Conservation (phyloP, 2,329 filamentous ascomycete species). For the Sporothrix mexicana region DNA sequence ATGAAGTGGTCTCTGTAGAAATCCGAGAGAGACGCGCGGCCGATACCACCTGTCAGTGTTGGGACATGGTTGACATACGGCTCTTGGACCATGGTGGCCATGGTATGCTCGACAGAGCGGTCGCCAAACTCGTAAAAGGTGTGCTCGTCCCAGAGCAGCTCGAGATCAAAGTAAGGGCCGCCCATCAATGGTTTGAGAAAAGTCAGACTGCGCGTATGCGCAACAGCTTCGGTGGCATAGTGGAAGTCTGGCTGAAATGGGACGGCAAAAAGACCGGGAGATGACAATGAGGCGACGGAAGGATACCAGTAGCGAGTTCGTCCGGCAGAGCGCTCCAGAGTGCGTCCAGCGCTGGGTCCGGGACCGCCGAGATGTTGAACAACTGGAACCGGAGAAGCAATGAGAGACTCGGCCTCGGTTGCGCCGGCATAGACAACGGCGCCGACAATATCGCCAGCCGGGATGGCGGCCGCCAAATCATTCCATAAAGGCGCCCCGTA, state of each 20-base stretch:
- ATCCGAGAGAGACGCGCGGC: constrained; percentile 63
- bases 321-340: background rate
- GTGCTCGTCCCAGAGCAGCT: constrained; percentile 80
- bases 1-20: constrained; percentile 80
- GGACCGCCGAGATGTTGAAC: background rate
- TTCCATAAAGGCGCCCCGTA: background rate
- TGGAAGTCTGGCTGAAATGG: background rate
- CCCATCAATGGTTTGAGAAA: constrained; percentile 68
- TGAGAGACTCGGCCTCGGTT: background rate
- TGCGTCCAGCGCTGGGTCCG: background rate
- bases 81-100: constrained; percentile 81
- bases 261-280: background rate
- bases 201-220: constrained; percentile 61
- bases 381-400: background rate
- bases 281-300: background rate
- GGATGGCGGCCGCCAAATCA: background rate
- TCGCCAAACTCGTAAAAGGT: constrained; percentile 73
- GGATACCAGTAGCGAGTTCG: constrained; percentile 9
- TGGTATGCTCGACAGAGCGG: constrained; percentile 72
- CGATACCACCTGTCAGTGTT: constrained; percentile 71
- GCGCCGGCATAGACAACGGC: background rate
- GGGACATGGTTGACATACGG: constrained; percentile 76
- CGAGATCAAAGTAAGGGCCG: constrained; percentile 75
- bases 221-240: background rate
- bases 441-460: background rate